These are phyloP conservation scores for Ilyonectria destructans DNA, from an alignment of 2,329 filamentous ascomycete species.

Conservation along the genomic window DNA sequence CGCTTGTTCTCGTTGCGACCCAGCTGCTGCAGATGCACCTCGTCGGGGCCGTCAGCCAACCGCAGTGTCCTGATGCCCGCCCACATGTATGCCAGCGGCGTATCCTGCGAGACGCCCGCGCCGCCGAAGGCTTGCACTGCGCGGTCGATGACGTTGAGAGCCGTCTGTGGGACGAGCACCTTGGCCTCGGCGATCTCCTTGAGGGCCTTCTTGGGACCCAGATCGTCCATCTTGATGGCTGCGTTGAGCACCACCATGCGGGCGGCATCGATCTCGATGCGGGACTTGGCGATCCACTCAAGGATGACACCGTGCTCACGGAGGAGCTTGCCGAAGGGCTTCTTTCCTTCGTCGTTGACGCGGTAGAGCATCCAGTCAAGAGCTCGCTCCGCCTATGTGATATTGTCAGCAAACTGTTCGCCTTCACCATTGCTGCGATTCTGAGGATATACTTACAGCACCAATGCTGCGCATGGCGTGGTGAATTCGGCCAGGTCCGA, in stretches of 20 bases:
- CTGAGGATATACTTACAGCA: constrained; percentile 67
- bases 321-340: constrained; percentile 90
- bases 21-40: constrained; percentile 91
- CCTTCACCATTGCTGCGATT: not conserved
- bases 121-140: constrained; percentile 95
- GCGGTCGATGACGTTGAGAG: constrained; percentile 91
- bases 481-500: constrained; percentile 96
- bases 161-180: constrained; percentile 87
- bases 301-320: constrained; percentile 94
- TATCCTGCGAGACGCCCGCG: constrained; percentile 94
- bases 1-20: constrained; percentile 86
- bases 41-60: constrained; percentile 94
- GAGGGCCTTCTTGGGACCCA: constrained; percentile 89
- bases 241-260: constrained; percentile 94
- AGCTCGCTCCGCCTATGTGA: constrained; percentile 81
- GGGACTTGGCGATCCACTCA: constrained; percentile 92
- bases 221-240: constrained; percentile 93
- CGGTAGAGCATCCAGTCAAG: constrained; percentile 96
- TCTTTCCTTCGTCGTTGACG: constrained; percentile 93
- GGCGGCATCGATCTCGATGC: constrained; percentile 94
- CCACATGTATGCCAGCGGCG: constrained; percentile 90
- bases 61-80: constrained; percentile 85
- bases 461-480: constrained; percentile 98
- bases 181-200: constrained; percentile 97
- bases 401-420: constrained; percentile 24